These are phyloP conservation scores for Arthromyces matolae DNA, from an alignment of 768 basidiomycete genomes.

Conservation along the genomic window DNA sequence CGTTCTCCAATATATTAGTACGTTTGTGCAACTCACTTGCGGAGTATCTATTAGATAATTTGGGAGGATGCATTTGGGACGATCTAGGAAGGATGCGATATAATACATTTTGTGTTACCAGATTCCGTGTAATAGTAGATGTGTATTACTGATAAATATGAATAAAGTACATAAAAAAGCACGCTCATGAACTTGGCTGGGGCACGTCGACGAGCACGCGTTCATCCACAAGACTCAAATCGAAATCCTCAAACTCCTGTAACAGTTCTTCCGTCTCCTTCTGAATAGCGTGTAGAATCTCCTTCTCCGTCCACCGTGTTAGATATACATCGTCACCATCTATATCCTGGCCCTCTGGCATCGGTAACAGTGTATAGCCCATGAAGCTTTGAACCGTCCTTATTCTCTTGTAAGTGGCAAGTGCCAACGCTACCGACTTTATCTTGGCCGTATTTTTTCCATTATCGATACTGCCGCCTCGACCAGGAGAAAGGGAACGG, in stretches of 20 bases:
- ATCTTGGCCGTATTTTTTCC: conserved; percentile 41
- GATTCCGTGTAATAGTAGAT: conserved; percentile 8
- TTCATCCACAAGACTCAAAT: conserved; percentile 26
- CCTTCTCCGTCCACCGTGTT: conserved; percentile 50
- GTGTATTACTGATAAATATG: background rate
- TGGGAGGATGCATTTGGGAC: background rate
- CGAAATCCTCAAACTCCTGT: conserved; percentile 52
- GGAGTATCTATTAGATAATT: background rate
- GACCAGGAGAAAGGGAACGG: conserved; percentile 27
- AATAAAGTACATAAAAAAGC: background rate
- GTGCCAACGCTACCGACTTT: conserved; percentile 48
- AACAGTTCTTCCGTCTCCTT: conserved; percentile 55
- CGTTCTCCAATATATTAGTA: background rate
- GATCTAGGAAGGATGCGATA: conserved; percentile 3
- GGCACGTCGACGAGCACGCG: conserved; percentile 25
- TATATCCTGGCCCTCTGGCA: conserved; percentile 30
- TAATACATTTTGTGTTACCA: conserved; percentile 5
- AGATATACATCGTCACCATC: conserved; percentile 31
- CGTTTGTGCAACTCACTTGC: background rate
- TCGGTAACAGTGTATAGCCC: conserved; percentile 61
- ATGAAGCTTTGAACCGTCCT: conserved; percentile 58
- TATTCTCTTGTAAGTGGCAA: conserved; percentile 57
- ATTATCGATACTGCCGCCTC: conserved; percentile 19
- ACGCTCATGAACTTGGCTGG: background rate
- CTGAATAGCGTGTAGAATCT: conserved; percentile 49